Conservation (phyloP, 2,329 filamentous ascomycete species). For the Trichophyton mentagrophytes region DNA sequence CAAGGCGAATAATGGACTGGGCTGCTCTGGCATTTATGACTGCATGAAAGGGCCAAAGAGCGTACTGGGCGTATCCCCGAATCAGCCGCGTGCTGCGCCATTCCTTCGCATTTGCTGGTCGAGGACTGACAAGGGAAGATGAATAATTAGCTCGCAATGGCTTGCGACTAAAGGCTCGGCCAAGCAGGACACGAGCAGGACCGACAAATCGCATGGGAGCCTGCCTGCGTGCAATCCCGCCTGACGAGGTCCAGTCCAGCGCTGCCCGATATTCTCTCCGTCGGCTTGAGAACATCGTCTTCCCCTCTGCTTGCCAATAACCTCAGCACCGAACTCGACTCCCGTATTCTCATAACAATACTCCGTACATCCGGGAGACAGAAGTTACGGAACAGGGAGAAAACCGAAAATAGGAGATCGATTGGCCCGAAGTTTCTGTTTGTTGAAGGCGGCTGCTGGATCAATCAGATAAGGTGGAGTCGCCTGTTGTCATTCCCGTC, state of each 20-base stretch:
- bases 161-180: slow-evolving; percentile 1
- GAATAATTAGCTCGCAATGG: slow-evolving; percentile 1
- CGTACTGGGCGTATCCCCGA: slow-evolving; percentile 5
- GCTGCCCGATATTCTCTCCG: neutral
- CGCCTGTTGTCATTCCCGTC: neutral
- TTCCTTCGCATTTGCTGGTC: slow-evolving; percentile 3
- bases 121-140: neutral
- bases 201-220: slow-evolving; percentile 3
- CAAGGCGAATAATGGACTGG: no score
- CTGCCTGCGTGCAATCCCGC: neutral
- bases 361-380: neutral
- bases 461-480: slow-evolving; percentile 1
- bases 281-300: neutral
- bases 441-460: neutral
- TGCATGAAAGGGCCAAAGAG: neutral
- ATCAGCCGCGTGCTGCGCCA: slow-evolving; percentile 10
- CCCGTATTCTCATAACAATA: neutral
- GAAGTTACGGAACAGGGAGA: neutral
- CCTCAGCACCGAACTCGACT: neutral
- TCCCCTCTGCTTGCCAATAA: neutral
- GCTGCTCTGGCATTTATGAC: no score
- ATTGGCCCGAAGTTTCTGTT: neutral
- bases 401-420: neutral
- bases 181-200: slow-evolving; percentile 2
- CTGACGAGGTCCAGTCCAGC: neutral